Evolutionary conservation across 2,329 filamentous ascomycete genomes (phyloP), one percentile per base, ranked within the genome.

Genomic region (Sporothrix brasiliensis): DNA sequence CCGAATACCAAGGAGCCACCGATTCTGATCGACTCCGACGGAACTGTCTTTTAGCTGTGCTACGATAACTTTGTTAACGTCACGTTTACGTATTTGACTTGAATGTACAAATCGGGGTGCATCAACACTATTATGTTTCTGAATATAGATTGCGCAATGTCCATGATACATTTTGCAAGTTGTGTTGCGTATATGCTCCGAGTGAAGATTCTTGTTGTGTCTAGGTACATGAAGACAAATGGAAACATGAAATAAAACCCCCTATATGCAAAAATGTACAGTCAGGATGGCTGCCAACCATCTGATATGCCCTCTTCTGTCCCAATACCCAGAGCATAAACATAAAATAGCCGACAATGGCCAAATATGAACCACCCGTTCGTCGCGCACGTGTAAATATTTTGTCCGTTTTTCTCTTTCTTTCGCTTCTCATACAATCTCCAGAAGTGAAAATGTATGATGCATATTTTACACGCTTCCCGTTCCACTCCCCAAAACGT

Each of bases 1-100:
- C 95, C 95, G 27, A 98, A 97, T 77, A 98, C 95, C 68, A 97
- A 95, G 82, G 93, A 97, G 79, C 93, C 94, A 44, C 95, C 95
- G 4, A 98, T 99, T 77, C 89, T 97, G 82, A 97, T 98, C 76
- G 87, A 97, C 75, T 97, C 93, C 74, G 95, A 99, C 79, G 95
- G 95, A 73, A 98, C 95, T 30, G 92, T 99, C 74, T 98, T 99
- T 79, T 76, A 72, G 52, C 27, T 9, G 19, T 21, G 21, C 34
- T 30, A 2, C 21, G 7, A 14, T 58, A 4, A 2, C 52, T 52
- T 21, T 30, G 13, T 50, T 5, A 14, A 1, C 14, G 24, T 13
- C 44, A n/a, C 14, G 27, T 16, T 21, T 24, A 16, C 49, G 30
- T 52, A 27, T 27, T 52, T 67, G 49, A 53, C 44, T 53, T 67